Base-by-base conservation (phyloP, 352 stramenopile species). In the Phytophthora pluvialis region DNA sequence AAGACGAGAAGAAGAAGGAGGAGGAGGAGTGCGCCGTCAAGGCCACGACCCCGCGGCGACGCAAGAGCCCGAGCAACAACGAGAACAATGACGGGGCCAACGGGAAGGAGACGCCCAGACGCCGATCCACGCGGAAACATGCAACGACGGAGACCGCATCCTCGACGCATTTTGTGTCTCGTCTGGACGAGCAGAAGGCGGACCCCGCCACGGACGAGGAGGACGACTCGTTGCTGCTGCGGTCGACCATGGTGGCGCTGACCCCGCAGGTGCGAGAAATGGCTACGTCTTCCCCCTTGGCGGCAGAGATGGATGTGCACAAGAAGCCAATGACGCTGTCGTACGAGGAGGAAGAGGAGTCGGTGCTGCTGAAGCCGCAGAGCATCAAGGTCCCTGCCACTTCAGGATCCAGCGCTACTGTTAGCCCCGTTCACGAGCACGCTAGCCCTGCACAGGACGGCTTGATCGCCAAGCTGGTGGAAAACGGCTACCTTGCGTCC, bases 401-500 rank as follows among this genome's bases (percentile, higher is more conserved):
- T 9, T 59, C 49, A 5, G 57, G 63, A 21, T 36, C 36, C 25
- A 70, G 32, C 13, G 32, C 68, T 12, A 60, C 61, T 16, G 7
- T n/a, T 45, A 48, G 8, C 4, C 15, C 38, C 36, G 60, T 52
- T 48, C 29, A 67, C 28, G 51, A 77, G 5, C 47, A 64, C 44
- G 59, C 60, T 26, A 57, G 35, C 32, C 10, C 33, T 0, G 25
- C 39, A 15, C 49, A 53, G 43, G 50, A 64, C 26, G 64, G 64
- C 16, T 51, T 89, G 48, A 57, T 86, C 56, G 42, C 61, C 36
- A 89, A 86, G 61, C 42, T 90, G 43, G 77, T 78, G 28, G 73
- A 91, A 58, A 73, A 70, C 56, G 80, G 75, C 29, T 90, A 81
- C 75, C 53, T 92, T 39, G 65, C 81, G 54, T 89, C 83, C 39